Conservation (phyloP, 2,329 filamentous ascomycete species). For the Botrytis fragariae region DNA sequence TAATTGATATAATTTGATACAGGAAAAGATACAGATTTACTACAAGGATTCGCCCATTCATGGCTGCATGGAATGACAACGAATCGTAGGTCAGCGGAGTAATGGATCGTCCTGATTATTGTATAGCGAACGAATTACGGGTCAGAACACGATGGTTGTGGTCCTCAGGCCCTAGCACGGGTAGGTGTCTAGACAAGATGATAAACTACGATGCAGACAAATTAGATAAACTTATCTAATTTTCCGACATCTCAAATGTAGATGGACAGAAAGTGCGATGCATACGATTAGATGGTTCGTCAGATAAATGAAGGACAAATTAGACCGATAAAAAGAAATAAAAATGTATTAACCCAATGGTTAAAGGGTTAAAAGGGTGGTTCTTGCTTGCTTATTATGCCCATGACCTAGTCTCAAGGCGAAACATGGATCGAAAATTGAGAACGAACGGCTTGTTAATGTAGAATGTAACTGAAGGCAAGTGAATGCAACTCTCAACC, state of each 20-base stretch:
- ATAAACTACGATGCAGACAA: slow-evolving; percentile 2
- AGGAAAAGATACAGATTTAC: background rate
- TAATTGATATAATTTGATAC: slow-evolving; percentile 12
- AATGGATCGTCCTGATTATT: slow-evolving; percentile 16
- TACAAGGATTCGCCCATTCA: slow-evolving; percentile 14
- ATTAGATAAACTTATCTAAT: slow-evolving; percentile 12
- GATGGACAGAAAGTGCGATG: background rate
- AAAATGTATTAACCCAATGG: background rate
- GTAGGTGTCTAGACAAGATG: background rate
- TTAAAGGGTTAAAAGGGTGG: slow-evolving; percentile 3
- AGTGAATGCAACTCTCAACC: slow-evolving; percentile 10
- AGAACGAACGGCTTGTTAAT: slow-evolving; percentile 17
- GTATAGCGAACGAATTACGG: slow-evolving; percentile 10
- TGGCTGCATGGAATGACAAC: slow-evolving; percentile 19
- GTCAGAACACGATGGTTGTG: background rate
- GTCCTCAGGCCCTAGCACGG: slow-evolving; percentile 4
- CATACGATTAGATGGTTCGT: background rate
- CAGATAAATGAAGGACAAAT: background rate
- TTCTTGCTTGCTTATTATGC: slow-evolving; percentile 11
- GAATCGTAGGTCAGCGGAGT: slow-evolving; percentile 15
- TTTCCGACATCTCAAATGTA: background rate
- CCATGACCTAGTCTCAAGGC: slow-evolving; percentile 13
- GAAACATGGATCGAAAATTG: slow-evolving; percentile 10
- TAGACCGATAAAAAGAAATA: background rate
- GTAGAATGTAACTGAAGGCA: slow-evolving; percentile 8